Conservation (phyloP, 768 basidiomycete species). For the Podaxis sp. region DNA sequence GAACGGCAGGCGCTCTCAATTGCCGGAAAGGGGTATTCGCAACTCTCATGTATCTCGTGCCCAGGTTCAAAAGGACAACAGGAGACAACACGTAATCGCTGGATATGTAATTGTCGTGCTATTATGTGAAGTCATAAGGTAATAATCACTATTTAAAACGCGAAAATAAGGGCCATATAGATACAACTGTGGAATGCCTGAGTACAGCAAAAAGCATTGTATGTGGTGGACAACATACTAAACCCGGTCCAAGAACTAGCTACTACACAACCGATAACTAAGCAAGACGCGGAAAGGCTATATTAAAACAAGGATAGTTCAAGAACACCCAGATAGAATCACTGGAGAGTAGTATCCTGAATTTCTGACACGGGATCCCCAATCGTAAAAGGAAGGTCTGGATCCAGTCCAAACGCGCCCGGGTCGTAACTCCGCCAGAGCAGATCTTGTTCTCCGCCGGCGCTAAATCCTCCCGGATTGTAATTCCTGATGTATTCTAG, state of each 20-base stretch:
- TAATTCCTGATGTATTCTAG: slow-evolving; percentile 85
- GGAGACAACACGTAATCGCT: too few relatives aligned
- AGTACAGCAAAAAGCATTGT: slow-evolving; percentile 5
- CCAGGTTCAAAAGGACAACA: not conserved
- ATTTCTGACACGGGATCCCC: slow-evolving; percentile 41
- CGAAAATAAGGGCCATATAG: not conserved
- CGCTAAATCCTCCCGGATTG: slow-evolving; percentile 45
- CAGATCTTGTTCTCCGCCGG: slow-evolving; percentile 44
- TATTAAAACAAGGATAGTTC: slow-evolving; percentile 9
- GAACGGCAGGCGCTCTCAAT: not conserved
- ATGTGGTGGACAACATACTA: slow-evolving; percentile 4
- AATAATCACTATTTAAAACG: not conserved
- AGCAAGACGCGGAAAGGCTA: slow-evolving; percentile 12
- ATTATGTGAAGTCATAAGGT: not conserved
- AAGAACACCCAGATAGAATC: slow-evolving; percentile 13
- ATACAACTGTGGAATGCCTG: slow-evolving; percentile 2
- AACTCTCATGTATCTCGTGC: not conserved
- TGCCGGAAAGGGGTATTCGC: not conserved
- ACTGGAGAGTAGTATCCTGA: slow-evolving; percentile 30
- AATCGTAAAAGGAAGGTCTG: slow-evolving; percentile 72
- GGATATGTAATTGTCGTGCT: not conserved
- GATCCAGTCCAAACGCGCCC: slow-evolving; percentile 72
- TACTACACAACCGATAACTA: slow-evolving; percentile 5
- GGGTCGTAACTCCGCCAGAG: slow-evolving; percentile 70
- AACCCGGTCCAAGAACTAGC: slow-evolving; percentile 8